Evolutionary conservation across 2,329 filamentous ascomycete species (phyloP).

Genomic region (Graphium sp.): DNA sequence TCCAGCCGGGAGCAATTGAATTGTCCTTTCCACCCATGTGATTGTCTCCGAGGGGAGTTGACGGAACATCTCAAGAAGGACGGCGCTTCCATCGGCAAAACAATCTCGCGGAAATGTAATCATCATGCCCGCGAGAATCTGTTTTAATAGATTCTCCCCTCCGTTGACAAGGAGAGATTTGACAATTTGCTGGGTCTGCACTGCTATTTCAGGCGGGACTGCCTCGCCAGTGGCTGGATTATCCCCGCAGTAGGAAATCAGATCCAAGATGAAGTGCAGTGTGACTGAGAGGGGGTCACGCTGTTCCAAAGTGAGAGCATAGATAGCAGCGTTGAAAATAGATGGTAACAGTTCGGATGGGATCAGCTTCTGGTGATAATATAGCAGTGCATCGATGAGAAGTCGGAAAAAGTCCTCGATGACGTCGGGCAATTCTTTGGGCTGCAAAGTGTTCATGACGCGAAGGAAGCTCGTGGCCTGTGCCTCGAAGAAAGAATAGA

Average conservation of each 20-base stretch:
- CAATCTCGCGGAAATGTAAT: constrained; percentile 94
- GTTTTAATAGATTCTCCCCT: constrained; percentile 68
- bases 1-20: constrained; percentile 68
- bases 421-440: constrained; percentile 59
- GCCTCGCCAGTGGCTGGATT: constrained; percentile 48
- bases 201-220: constrained; percentile 39
- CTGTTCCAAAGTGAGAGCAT: constrained; percentile 76
- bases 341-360: constrained; percentile 62
- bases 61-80: constrained; percentile 81
- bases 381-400: constrained; percentile 78
- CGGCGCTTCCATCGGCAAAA: constrained; percentile 84
- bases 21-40: constrained; percentile 67
- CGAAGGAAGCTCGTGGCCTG: constrained; percentile 82
- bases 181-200: constrained; percentile 56
- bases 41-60: constrained; percentile 66
- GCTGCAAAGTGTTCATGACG: constrained; percentile 70
- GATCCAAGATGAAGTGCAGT: constrained; percentile 81
- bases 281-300: constrained; percentile 82
- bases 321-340: constrained; percentile 76
- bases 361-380: constrained; percentile 75
- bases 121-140: constrained; percentile 96
- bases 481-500: constrained; percentile 89
- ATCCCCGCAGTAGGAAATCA: constrained; percentile 73
- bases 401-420: constrained; percentile 96
- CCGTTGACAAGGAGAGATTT: constrained; percentile 53